Evolutionary conservation across 192 early-diverging fungal genomes (phyloP).

Genomic region (Coemansia sp.): DNA sequence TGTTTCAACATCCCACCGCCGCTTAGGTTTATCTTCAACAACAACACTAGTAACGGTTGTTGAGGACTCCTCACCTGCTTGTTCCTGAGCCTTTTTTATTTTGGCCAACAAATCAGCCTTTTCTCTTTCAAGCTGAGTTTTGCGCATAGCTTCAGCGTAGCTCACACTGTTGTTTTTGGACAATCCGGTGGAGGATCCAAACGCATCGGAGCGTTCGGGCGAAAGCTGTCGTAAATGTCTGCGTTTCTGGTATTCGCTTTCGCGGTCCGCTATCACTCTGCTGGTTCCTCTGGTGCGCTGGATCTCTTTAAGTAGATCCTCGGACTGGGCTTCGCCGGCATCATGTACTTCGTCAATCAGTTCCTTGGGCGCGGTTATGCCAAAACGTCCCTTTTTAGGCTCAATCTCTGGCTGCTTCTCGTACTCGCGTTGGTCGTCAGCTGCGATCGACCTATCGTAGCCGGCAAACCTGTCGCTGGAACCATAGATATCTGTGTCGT

Average conservation of each 20-base stretch:
- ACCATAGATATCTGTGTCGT: slow-evolving; percentile 77
- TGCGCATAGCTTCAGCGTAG: slow-evolving; percentile 86
- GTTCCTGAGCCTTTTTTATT: slow-evolving; percentile 71
- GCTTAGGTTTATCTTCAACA: slow-evolving; percentile 59
- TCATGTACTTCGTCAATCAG: slow-evolving; percentile 67
- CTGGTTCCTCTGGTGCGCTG: slow-evolving; percentile 47
- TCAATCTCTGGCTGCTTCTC: slow-evolving; percentile 40
- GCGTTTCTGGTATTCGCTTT: slow-evolving; percentile 86
- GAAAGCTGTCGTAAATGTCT: slow-evolving; percentile 78
- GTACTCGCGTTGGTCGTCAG: background rate
- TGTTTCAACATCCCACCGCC: slow-evolving; percentile 87
- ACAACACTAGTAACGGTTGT: slow-evolving; percentile 22
- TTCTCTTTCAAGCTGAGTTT: slow-evolving; percentile 84
- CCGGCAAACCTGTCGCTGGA: slow-evolving; percentile 67
- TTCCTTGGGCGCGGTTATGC: slow-evolving; percentile 82
- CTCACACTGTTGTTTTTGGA: slow-evolving; percentile 58
- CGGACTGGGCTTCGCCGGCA: slow-evolving; percentile 54
- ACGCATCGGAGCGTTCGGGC: slow-evolving; percentile 79
- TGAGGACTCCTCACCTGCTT: slow-evolving; percentile 29
- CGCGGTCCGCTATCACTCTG: slow-evolving; percentile 76
- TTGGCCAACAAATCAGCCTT: slow-evolving; percentile 68
- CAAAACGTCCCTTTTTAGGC: slow-evolving; percentile 59
- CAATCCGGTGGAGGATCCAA: slow-evolving; percentile 42
- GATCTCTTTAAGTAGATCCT: slow-evolving; percentile 68
- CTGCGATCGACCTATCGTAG: slow-evolving; percentile 65